Conservation (phyloP, 1,284 basidiomycete genomes). For the Heterobasidion parviporum region DNA sequence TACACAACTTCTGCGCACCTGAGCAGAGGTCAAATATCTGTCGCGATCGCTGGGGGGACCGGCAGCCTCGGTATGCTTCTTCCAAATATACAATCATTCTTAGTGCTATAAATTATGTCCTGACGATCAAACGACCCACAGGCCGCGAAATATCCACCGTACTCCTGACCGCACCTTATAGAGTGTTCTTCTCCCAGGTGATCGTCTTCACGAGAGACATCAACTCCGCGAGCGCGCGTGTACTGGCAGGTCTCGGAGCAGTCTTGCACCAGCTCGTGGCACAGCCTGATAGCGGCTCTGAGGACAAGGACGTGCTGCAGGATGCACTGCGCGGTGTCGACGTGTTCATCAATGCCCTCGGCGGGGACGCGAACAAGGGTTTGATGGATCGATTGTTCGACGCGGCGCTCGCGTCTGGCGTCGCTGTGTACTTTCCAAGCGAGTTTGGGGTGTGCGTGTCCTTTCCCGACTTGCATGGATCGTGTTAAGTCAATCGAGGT, state of each 20-base stretch:
- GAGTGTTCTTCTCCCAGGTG: conserved; percentile 15
- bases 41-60: conserved; percentile 20
- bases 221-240: conserved; percentile 12
- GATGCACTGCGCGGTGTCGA: conserved; percentile 17
- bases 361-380: conserved; percentile 2
- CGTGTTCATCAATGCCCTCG: conserved; percentile 18
- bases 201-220: conserved; percentile 17
- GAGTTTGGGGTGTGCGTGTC: conserved; percentile 21
- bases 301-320: conserved; percentile 9
- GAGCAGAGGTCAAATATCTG: conserved; percentile 12
- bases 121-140: not conserved
- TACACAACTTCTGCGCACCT: conserved; percentile 12
- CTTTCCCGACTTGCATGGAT: not conserved
- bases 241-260: conserved; percentile 17
- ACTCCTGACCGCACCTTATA: conserved; percentile 14
- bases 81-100: not conserved
- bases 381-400: conserved; percentile 14
- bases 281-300: conserved; percentile 2
- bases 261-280: conserved; percentile 6
- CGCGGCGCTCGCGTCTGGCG: conserved; percentile 15
- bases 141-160: conserved; percentile 11
- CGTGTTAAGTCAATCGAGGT: not conserved
- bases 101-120: not conserved
- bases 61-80: conserved; percentile 17
- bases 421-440: conserved; percentile 21